Evolutionary conservation across 495 filamentous ascomycete species (phyloP), one percentile per base, ranked within the genome.

Genomic region (Annulohypoxylon maeteangense): DNA sequence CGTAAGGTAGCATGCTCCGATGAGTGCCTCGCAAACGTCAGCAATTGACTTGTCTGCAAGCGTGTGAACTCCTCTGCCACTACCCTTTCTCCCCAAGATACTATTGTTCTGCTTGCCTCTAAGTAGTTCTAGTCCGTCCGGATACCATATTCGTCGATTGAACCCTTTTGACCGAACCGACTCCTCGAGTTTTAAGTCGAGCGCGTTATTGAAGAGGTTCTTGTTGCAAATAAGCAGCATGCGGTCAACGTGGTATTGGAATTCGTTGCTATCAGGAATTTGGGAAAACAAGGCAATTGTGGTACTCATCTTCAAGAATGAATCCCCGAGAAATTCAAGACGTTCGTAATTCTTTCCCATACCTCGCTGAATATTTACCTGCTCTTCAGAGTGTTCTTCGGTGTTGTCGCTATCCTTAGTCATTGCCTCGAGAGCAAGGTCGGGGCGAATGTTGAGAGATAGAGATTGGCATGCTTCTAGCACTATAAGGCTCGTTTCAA

Each of bases 281-380:
- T 88, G 84, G 4, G 87, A 88, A 73, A 90, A 98, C 4, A 96
- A 82, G 20, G 93, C 86, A 20, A 99, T 93, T 0, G 95, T 93
- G 8, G 95, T 98, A 38, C 92, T 92, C 90, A 97, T 93, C 82
- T 99, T 99, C 44, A 99, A 85, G 76, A 97, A 98, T 54, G 90
- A 91, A 78, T 99, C 95, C 0, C 95, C 95, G 12, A 98, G 83
- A 69, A 98, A 96, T 65, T 99, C 95, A 1, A 98, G 88, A 25
- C 95, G 88, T 79, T 99, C 95, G 73, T 99, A 99, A 70, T 98
- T 98, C 60, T 90, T 93, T 10, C 95, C 95, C 95, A 98, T 99
- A 27, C 95, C 95, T 64, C 87, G 81, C 71, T 93, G 92, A 22
- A 93, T 84, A 68, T 95, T 92, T 42, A 95, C 80, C 63, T 92